Conservation (phyloP, 495 filamentous ascomycete species). For the Penicillium macrosclerotiorum region DNA sequence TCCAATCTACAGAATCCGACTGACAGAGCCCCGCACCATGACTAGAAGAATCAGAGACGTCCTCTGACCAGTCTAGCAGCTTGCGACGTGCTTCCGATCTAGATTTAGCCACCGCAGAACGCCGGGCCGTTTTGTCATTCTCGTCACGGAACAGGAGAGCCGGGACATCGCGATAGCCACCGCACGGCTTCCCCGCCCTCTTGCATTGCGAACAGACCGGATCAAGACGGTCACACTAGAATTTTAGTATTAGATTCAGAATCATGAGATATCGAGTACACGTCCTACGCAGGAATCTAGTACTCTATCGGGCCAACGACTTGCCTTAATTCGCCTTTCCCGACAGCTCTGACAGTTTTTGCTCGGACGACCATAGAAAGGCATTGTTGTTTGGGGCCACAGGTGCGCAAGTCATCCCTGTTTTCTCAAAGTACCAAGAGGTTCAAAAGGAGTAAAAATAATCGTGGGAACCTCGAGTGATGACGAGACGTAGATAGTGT, state of each 20-base stretch:
- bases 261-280: too few species aligned
- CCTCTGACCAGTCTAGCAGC: slow-evolving; percentile 1
- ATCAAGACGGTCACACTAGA: slow-evolving; percentile 22
- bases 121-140: slow-evolving; percentile 20
- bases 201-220: slow-evolving; percentile 26
- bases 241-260: neutral
- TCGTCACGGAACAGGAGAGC: slow-evolving; percentile 22
- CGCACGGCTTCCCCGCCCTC: slow-evolving; percentile 21
- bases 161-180: slow-evolving; percentile 23
- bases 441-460: slow-evolving; percentile 16
- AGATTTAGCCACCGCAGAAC: slow-evolving; percentile 17
- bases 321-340: slow-evolving; percentile 23
- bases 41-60: neutral
- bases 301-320: neutral
- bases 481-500: neutral
- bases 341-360: slow-evolving; percentile 24
- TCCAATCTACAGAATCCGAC: slow-evolving; percentile 1
- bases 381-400: slow-evolving; percentile 8
- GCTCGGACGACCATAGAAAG: slow-evolving; percentile 24
- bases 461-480: slow-evolving; percentile 4
- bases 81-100: slow-evolving; percentile 10
- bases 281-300: too few species aligned
- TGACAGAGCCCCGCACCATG: neutral
- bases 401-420: neutral
- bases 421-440: neutral